Percentiles rank a stretch among this genome's conserved stretches.
phyloP scores from a whole-genome alignment of 306 rosid species.

The Quercus ilex region DNA sequence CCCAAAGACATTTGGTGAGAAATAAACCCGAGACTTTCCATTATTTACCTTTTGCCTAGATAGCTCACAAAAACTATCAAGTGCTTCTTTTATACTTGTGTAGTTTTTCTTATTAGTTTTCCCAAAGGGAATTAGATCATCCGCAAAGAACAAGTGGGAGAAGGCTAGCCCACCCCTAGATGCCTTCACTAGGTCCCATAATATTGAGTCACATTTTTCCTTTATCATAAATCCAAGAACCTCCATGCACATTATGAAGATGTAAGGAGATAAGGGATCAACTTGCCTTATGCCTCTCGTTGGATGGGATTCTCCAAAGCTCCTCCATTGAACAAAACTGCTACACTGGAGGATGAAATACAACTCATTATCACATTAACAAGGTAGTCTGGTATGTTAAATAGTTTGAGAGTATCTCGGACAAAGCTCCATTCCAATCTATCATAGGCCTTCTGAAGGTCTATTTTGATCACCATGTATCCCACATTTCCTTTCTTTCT shows the following conservation, averaged over 20 bases:
- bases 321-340: too few relatives aligned
- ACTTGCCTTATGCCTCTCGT: too few relatives aligned
- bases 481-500: neutral
- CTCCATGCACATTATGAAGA: neutral
- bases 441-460: neutral
- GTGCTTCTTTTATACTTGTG: neutral
- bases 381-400: too few relatives aligned
- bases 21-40: neutral
- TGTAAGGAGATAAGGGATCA: neutral
- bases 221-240: neutral
- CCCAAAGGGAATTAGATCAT: too few relatives aligned
- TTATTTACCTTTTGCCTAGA: neutral
- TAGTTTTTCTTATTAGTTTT: neutral
- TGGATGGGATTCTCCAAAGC: neutral
- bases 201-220: neutral
- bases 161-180: neutral
- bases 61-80: neutral
- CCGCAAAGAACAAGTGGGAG: neutral
- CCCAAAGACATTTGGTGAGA: neutral
- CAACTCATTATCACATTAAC: neutral
- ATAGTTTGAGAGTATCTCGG: too few relatives aligned
- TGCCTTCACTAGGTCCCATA: neutral
- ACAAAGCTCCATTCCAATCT: neutral
- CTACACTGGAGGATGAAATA: neutral
- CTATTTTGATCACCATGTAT: neutral